Conservation (phyloP, 257 asterid species). For the Salvia miltiorrhiza region DNA sequence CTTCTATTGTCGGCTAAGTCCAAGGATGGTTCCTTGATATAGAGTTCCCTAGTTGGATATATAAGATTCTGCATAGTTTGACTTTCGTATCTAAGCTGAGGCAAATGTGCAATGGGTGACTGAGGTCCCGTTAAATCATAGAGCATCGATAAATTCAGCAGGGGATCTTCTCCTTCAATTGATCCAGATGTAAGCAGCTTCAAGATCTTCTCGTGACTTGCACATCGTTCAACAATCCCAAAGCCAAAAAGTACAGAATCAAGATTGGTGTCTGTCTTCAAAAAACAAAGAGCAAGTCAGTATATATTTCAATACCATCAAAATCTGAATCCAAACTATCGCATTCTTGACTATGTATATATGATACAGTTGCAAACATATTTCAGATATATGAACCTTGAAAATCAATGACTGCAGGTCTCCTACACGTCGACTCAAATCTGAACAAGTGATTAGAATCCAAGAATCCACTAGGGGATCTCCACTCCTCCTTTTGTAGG, state of each 20-base stretch:
- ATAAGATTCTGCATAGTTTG: slow-evolving; percentile 44
- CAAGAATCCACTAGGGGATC: slow-evolving; percentile 33
- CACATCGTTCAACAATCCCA: slow-evolving; percentile 61
- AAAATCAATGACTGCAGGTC: slow-evolving; percentile 36
- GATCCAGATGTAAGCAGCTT: slow-evolving; percentile 59
- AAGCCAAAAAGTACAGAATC: slow-evolving; percentile 42
- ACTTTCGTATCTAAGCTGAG: slow-evolving; percentile 34
- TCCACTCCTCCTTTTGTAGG: slow-evolving; percentile 45
- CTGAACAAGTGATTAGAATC: slow-evolving; percentile 30
- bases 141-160: slow-evolving; percentile 39
- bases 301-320: background rate
- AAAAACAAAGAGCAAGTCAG: slow-evolving; percentile 17
- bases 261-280: slow-evolving; percentile 42
- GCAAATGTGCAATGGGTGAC: slow-evolving; percentile 25
- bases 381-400: slow-evolving; percentile 47
- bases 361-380: background rate
- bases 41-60: slow-evolving; percentile 50
- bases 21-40: slow-evolving; percentile 38
- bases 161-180: slow-evolving; percentile 40
- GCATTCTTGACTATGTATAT: background rate
- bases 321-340: background rate
- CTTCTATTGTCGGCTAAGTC: slow-evolving; percentile 30
- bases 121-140: slow-evolving; percentile 47
- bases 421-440: slow-evolving; percentile 29
- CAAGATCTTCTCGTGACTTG: slow-evolving; percentile 51